A percentile compares a stretch with the other conserved stretches of the same genome.
phyloP scores from a whole-genome alignment of 2,329 filamentous ascomycete genomes.

The Mycosphaerella sp. region DNA sequence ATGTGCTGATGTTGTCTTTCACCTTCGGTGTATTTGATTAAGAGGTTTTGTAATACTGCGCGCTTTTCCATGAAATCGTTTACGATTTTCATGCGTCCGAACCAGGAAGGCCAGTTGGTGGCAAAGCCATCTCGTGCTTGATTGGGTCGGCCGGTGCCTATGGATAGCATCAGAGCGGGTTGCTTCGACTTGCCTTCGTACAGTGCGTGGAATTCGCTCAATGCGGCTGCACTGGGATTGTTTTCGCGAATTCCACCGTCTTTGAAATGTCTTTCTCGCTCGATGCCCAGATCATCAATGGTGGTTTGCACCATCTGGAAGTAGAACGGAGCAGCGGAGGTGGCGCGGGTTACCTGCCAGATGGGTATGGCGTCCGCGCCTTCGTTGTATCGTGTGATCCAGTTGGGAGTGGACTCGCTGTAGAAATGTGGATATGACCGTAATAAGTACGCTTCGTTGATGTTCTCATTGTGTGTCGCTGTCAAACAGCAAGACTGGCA shows the following conservation, averaged over 20 bases:
- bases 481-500: constrained; percentile 43
- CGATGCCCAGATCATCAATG: constrained; percentile 31
- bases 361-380: constrained; percentile 42
- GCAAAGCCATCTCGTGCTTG: constrained; percentile 42
- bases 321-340: constrained; percentile 48
- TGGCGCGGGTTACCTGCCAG: constrained; percentile 48
- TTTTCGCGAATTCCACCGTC: constrained; percentile 48
- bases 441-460: constrained; percentile 45
- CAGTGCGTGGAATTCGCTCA: constrained; percentile 43
- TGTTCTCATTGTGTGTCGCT: constrained; percentile 43
- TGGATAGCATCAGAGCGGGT: constrained; percentile 42
- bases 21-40: constrained; percentile 49
- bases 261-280: constrained; percentile 38
- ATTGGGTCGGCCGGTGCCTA: constrained; percentile 44
- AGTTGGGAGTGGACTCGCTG: constrained; percentile 35
- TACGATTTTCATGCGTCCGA: constrained; percentile 37
- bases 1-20: constrained; percentile 45
- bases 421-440: constrained; percentile 46
- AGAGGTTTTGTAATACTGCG: constrained; percentile 44
- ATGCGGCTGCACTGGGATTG: constrained; percentile 44
- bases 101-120: constrained; percentile 40
- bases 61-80: constrained; percentile 45
- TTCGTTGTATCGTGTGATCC: constrained; percentile 43
- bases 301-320: constrained; percentile 45
- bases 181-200: constrained; percentile 37